Base-by-base conservation (phyloP, 495 filamentous ascomycete species). In the Penicillium tannophilum region DNA sequence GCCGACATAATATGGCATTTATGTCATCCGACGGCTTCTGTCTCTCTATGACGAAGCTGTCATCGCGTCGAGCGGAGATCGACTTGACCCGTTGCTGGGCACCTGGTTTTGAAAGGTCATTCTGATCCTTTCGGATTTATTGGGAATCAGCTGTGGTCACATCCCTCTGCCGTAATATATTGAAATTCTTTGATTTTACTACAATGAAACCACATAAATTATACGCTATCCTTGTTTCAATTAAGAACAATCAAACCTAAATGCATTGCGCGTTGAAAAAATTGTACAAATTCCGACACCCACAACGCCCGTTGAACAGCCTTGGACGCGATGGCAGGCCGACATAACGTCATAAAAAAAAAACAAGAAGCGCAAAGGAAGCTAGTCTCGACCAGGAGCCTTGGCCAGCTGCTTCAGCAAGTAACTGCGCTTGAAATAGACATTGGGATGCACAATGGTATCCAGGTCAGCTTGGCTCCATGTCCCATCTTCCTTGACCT, bases 391-490 rank as follows among this genome's bases (percentile, higher is more conserved):
- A 63, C 19, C 33, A 14, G 63, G 63, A 35, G 74, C 59, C 44
- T 74, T 76, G 12, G 67, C 65, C 43, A 71, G 61, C 43, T 92
- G 87, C 82, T 90, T 96, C 47, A 98, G 73, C 63, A 95, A 63
- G 72, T 90, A 98, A 67, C 91, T 93, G 60, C 93, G 83, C 80
- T 94, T 93, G 74, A 98, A 98, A 73, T 97, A 99, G 55, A 92
- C 91, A 72, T 99, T 99, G 10, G 95, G 95, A 72, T 99, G 95
- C 19, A 96, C 88, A 63, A 99, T 97, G 2, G 92, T 98, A 75
- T 97, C 94, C 35, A 95, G 79, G 67, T 95, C 89, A 6, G 84
- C 80, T n/a, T 86, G 80, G 30, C 84, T 83, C 90, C 91, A 92
- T 33, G 85, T 77, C 8, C 86, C 85, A 36, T 86, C 82, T 35